These are phyloP conservation scores for Neurospora sp. DNA, from an alignment of 495 filamentous ascomycete genomes.

Conservation along the genomic window DNA sequence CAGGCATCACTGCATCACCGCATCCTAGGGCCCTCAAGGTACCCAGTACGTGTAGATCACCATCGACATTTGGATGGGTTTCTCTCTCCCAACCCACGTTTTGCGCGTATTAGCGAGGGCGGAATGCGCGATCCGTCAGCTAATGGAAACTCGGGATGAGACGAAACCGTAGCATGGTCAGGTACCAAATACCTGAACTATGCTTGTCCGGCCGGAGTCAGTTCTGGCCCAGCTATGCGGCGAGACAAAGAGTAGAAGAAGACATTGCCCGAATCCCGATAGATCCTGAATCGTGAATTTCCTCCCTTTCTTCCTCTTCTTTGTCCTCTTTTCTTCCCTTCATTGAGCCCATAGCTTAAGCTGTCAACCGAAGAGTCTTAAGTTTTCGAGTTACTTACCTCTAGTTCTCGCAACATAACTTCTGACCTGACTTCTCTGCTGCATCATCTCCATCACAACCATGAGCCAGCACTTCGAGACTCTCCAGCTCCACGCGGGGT, in stretches of 20 bases:
- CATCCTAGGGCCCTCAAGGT: neutral
- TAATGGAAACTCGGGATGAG: neutral
- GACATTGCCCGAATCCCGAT: neutral
- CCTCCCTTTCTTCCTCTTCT: neutral
- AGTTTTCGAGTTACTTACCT: neutral
- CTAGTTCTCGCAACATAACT: neutral
- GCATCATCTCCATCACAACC: neutral
- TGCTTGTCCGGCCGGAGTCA: neutral
- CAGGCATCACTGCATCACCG: neutral
- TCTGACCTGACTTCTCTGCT: neutral
- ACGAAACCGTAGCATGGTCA: neutral
- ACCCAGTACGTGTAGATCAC: neutral
- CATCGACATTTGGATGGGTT: neutral
- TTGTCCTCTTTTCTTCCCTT: constrained; percentile 3
- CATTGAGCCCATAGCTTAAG: neutral
- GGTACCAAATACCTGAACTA: neutral
- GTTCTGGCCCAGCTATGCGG: neutral
- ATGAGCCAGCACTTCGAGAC: constrained; percentile 70
- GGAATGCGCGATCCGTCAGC: neutral
- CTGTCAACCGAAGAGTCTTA: neutral
- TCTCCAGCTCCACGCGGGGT: constrained; percentile 95
- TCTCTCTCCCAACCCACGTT: neutral
- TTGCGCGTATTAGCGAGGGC: neutral
- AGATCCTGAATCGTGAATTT: neutral
- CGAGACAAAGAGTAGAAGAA: constrained; percentile 1